Base-by-base conservation (phyloP, 2,329 filamentous ascomycete species). In the Clathrospora elynae region DNA sequence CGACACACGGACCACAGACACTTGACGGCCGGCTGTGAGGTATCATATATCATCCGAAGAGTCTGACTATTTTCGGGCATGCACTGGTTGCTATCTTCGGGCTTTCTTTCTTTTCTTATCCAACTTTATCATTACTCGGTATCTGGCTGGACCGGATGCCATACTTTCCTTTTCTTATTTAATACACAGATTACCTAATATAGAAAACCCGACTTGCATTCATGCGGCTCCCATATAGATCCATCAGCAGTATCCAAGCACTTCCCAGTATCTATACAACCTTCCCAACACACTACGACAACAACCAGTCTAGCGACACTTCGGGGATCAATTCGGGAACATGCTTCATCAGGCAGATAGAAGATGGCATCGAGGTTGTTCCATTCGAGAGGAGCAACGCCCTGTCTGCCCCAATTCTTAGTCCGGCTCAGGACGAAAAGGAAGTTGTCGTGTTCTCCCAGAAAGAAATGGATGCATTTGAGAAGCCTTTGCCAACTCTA, bases 281-380 rank as follows among this genome's bases (percentile, higher is more conserved):
- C 3, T 66, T 67, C 16, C 52, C 55, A 16, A 10, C 35, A 6
- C 42, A 49, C 26, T 38, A 51, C 32, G 42, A 48, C 4, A 33
- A 24, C 22, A 44, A 23, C 6, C 46, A 29, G 12, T 49, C 38
- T 23, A 35, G 34, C 6, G 42, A 26, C 16, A 51, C 19, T 12
- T 45, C 42, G 23, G 48, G 28, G 30, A 44, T 53, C 13, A 30
- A 51, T 5, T 57, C 51, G 4, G 39, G 43, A 7, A 46, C 48
- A 45, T 43, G 53, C 26, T 29, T 44, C 2, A 41, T 50, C 12
- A 37, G 48, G 19, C 31, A 50, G 13, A 49, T 65, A 8, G 57
- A 57, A 18, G 56, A 63, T 47, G 64, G 62, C n/a, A 57, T 66
- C 13, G 63, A 68, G 34, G 46, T 64, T 0, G 61, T 67, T 6